phyloP scores from a whole-genome alignment of 2,329 filamentous ascomycete species.

The Cytospora schulzeri region DNA sequence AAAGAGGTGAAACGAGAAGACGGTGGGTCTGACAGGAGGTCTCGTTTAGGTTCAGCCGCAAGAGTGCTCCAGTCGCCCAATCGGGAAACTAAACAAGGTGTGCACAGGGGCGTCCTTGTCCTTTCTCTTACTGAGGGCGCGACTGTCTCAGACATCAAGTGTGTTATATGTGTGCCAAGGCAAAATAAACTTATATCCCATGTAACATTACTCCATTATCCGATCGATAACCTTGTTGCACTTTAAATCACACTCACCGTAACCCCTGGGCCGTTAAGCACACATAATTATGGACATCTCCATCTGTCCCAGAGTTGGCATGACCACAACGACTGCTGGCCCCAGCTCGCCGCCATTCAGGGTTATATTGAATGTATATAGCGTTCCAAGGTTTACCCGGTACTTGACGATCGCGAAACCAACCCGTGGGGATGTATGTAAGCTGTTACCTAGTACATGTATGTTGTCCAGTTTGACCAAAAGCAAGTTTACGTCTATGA shows the following conservation, averaged over 20 bases:
- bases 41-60: constrained; percentile 22
- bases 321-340: background rate
- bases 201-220: background rate
- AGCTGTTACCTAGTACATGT: constrained; percentile 13
- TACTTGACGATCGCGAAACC: constrained; percentile 4
- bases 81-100: constrained; percentile 15
- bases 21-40: constrained; percentile 22
- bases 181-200: background rate
- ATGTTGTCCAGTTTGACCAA: background rate
- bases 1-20: constrained; percentile 16
- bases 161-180: background rate
- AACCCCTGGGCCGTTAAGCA: background rate
- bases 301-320: background rate
- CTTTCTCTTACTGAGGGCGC: constrained; percentile 2
- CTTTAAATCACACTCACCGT: background rate
- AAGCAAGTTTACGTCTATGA: too few species aligned
- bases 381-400: constrained; percentile 4
- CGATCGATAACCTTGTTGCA: background rate
- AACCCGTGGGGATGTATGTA: too few species aligned
- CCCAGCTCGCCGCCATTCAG: constrained; percentile 6
- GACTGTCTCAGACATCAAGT: constrained; percentile 10
- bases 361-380: background rate
- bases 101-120: constrained; percentile 9
- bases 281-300: background rate
- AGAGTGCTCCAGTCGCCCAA: constrained; percentile 12